Evolutionary conservation across 2,329 filamentous ascomycete genomes (phyloP), one percentile per base, ranked within the genome.

Genomic region (Xylariaceae sp.): DNA sequence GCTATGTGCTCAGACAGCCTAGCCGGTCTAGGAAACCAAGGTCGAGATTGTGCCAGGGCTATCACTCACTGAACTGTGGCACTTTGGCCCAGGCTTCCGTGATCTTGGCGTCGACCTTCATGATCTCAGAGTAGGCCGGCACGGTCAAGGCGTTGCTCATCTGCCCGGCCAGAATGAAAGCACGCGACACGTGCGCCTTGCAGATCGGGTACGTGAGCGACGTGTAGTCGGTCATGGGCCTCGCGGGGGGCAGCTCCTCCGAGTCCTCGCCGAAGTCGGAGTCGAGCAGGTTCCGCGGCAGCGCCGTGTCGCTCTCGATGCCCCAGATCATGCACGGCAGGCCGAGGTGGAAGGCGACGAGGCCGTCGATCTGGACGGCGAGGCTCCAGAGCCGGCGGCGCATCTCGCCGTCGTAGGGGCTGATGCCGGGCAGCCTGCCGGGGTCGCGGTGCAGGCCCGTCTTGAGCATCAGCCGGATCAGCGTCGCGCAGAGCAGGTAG

Each of bases 331-430:
- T 79, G 47, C 70, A 70, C 3, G 80, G 80, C 34, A 85, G 60
- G 2, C 80, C 80, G 39, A 82, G 67, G 48, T 83, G 78, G 48
- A 81, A 82, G 2, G 76, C 73, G 17, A 79, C 75, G 4, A 83
- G 55, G 3, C 78, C 55, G 48, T 84, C 80, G 29, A 81, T 65
- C 48, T 80, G 75, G 17, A 63, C 53, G 3, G 66, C 63, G 41
- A 74, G 59, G 42, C 68, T 65, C 72, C 72, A 76, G 44, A 69
- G 52, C 11, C 70, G 59, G 19, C 68, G 59, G 10, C 68, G 60
- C 64, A 74, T 72, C 55, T 76, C 71, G 5, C 67, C 68, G 31
- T 72, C 62, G 35, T 69, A 75, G 0, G 66, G 55, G 2, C 67
- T 61, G 19, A 76, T 63, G 27, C 62, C 63, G 3, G 67, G 61